Evolutionary conservation across 2,329 filamentous ascomycete species (phyloP).

Genomic region (Botrytis fabae): DNA sequence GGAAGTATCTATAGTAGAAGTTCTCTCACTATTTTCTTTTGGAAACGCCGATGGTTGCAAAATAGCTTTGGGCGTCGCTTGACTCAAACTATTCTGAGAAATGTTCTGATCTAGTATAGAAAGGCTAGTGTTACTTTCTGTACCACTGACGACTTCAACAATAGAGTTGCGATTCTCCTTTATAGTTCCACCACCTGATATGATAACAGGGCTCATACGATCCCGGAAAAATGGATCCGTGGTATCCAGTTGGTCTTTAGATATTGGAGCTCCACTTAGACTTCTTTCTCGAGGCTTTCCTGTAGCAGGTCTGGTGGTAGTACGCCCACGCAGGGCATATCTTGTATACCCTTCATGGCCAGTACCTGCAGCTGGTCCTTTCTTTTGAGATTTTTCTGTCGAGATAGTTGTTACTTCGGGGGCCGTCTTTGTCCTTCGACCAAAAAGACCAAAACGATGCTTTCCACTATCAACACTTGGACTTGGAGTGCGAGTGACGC

Average conservation of each 20-base stretch:
- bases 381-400: conserved; percentile 61
- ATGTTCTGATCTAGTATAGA: conserved; percentile 46
- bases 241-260: conserved; percentile 52
- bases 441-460: conserved; percentile 75
- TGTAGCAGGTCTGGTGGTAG: conserved; percentile 56
- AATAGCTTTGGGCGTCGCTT: conserved; percentile 46
- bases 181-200: conserved; percentile 60
- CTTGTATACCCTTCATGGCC: conserved; percentile 85
- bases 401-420: conserved; percentile 50
- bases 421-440: conserved; percentile 67
- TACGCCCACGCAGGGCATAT: conserved; percentile 61
- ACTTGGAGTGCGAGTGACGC: conserved; percentile 50
- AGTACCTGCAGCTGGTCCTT: conserved; percentile 87
- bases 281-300: conserved; percentile 45
- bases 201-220: conserved; percentile 65
- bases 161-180: conserved; percentile 60
- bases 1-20: conserved; percentile 25
- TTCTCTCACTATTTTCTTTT: conserved; percentile 37
- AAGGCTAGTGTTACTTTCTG: conserved; percentile 53
- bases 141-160: conserved; percentile 50
- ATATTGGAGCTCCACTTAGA: conserved; percentile 45
- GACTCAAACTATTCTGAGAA: conserved; percentile 31
- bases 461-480: conserved; percentile 58
- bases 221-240: conserved; percentile 60
- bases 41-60: conserved; percentile 58